A percentile compares a stretch with the other conserved stretches of the same genome.
Conservation (phyloP, 2,329 filamentous ascomycete species). For the Westerdykella sp. region DNA sequence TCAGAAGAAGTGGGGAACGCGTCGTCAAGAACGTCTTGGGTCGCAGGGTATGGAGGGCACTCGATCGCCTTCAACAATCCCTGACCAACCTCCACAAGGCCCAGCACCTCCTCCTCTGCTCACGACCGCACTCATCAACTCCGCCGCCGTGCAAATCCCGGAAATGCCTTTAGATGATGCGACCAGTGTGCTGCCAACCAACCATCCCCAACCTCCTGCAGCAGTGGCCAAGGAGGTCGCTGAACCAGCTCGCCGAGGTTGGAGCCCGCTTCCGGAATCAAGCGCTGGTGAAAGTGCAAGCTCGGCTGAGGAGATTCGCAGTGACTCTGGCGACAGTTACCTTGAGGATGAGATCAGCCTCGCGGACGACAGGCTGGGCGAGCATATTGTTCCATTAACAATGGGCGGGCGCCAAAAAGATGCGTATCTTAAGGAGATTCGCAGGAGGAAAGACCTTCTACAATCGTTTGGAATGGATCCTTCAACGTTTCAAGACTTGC, state of each 20-base stretch:
- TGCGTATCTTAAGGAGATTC: conserved; percentile 17
- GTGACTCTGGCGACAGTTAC: too few species aligned
- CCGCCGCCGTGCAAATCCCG: not conserved
- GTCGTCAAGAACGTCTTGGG: not conserved
- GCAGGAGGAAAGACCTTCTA: conserved; percentile 1
- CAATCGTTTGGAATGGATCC: conserved; percentile 3
- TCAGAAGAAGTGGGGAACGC: not conserved
- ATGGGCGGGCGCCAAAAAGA: conserved; percentile 27
- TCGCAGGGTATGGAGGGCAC: conserved; percentile 13
- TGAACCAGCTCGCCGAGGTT: not conserved
- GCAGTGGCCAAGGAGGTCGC: not conserved
- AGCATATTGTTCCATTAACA: conserved; percentile 29
- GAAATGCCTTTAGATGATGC: not conserved
- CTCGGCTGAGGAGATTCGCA: too few species aligned
- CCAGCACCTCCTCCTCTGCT: conserved; percentile 24
- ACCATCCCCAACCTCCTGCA: not conserved
- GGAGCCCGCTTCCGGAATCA: too few species aligned
- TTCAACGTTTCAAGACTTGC: conserved; percentile 8
- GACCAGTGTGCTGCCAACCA: not conserved
- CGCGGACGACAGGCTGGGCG: conserved; percentile 8
- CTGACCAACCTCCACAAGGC: conserved; percentile 20
- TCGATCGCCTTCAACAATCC: conserved; percentile 31
- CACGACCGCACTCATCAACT: conserved; percentile 18
- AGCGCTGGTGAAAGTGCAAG: too few species aligned
- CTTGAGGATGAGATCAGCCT: conserved; percentile 26